phyloP scores from a whole-genome alignment of 345 rosid species.

The Arabidopsis suecica region DNA sequence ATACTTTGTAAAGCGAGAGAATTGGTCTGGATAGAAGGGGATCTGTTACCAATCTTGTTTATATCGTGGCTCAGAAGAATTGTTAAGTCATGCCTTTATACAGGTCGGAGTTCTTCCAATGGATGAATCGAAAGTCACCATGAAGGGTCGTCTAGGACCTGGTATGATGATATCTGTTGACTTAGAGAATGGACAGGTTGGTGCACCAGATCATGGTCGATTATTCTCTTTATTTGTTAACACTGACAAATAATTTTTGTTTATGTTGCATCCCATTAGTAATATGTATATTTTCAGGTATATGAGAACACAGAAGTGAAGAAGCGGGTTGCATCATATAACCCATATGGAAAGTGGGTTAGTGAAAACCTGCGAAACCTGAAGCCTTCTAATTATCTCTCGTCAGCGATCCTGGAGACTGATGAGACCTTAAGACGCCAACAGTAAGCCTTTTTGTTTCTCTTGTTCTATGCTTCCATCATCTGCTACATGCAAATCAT shows the following conservation, averaged over 20 bases:
- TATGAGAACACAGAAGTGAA: slow-evolving; percentile 96
- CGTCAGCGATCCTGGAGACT: slow-evolving; percentile 75
- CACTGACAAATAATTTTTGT: background rate
- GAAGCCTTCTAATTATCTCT: slow-evolving; percentile 66
- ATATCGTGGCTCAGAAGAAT: slow-evolving; percentile 18
- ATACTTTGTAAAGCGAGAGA: slow-evolving; percentile 11
- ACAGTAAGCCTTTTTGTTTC: slow-evolving; percentile 71
- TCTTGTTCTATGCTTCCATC: slow-evolving; percentile 15
- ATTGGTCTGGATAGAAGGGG: background rate
- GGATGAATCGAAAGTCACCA: slow-evolving; percentile 90
- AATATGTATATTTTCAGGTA: slow-evolving; percentile 60
- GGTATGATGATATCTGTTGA: slow-evolving; percentile 99
- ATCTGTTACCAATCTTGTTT: slow-evolving; percentile 4
- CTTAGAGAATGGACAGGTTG: slow-evolving; percentile 87
- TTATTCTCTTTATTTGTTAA: slow-evolving; percentile 13
- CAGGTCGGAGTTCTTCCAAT: slow-evolving; percentile 98
- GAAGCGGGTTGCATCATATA: slow-evolving; percentile 77
- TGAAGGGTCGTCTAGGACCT: slow-evolving; percentile 98
- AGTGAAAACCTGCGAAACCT: slow-evolving; percentile 76
- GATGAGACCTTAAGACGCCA: slow-evolving; percentile 79
- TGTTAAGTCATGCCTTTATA: slow-evolving; percentile 38
- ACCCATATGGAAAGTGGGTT: slow-evolving; percentile 96
- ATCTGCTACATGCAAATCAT: background rate
- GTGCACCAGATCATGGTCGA: slow-evolving; percentile 42
- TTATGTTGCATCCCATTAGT: slow-evolving; percentile 1